Evolutionary conservation across 192 early-diverging fungal species (phyloP), one percentile per base, ranked within the genome.

Genomic region (Coemansia erecta): DNA sequence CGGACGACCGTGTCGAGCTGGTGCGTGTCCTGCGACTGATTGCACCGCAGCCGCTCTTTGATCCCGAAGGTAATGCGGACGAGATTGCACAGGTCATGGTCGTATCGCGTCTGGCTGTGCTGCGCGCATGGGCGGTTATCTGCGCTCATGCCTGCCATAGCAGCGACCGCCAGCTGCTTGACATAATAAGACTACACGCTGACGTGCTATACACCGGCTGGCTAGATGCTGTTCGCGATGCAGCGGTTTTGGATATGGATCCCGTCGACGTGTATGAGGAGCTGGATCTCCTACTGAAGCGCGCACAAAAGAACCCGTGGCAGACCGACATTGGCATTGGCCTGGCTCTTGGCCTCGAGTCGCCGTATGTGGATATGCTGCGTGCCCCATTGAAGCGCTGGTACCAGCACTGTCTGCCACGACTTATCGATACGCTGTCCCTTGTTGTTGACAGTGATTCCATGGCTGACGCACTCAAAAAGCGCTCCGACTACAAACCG

Each of bases 211-310:
- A 44, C n/a, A 15, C 21, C 0, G 61, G 68, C 37, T 80, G 77
- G 77, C 8, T 80, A 4, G 67, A 61, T 15, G 56, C 66, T 8
- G 35, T 73, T 8, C 67, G 71, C 15, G 77, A 80, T n/a, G 51
- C 63, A 8, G 71, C 67, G 0, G 77, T 61, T 1, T 17, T 70
- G 33, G 56, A 55, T 11, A 44, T 65, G 19, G 12, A 56, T 0
- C 49, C 41, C 12, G 21, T 47, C 10, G 61, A 68, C 21, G 44
- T 64, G 8, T 64, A 56, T 11, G 57, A 42, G 2, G 68, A 71
- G 42, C 45, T 71, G 26, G 61, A 58, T 6, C 14, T 12, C 4
- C 7, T 58, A 6, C 14, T 14, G 13, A 37, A 21, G 21, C 11
- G 31, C n/a, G 23, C 31, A 4, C 22, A 24, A 24, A 7, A 3